Evolutionary conservation across 2,329 filamentous ascomycete species (phyloP), one percentile per base, ranked within the genome.

Genomic region (Ascocoryne sarcoides): DNA sequence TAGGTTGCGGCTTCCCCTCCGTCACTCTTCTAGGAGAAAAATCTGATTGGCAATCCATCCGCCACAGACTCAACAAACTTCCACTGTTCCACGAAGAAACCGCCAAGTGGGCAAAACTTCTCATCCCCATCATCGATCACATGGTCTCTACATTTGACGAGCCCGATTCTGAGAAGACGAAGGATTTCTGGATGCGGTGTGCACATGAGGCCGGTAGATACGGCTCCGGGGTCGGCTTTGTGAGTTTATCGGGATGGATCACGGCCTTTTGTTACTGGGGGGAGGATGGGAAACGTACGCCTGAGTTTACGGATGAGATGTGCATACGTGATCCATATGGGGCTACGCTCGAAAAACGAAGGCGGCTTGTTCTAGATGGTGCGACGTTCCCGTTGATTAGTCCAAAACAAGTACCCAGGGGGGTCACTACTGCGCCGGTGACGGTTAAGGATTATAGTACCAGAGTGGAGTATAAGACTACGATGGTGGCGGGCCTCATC

Each of bases 1-100:
- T 60, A 0, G 10, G 15, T 0, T 76, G 71, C 45, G 72, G 71
- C 0, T 58, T 76, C 2, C 73, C 73, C 0, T 65, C 63, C 0
- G 68, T 75, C 0, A 75, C 71, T 0, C 54, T 76, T 2, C 60
- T 69, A 0, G 72, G 73, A 2, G 61, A 68, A 29, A 50, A 59
- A 10, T 41, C 44, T 1, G 71, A 77, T 52, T 76, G 68, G 63
- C 49, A 45, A 33, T 39, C 49, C 3, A 46, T 69, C 2, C 40
- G 56, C 2, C 19, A 14, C 1, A 54, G 54, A 14, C 29, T 65
- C 2, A 56, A 64, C 10, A 56, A 58, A 23, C 43, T 68, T 1
- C 18, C 37, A 0, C 41, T 49, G 3, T 60, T 62, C 37, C 64
- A 63, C 0, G 36, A 54, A 7, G 58, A 67, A 35, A 44, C 60